Percentiles rank a stretch among this genome's conserved stretches.
Conservation (phyloP, 2,329 filamentous ascomycete species). For the Fusarium irregulare region DNA sequence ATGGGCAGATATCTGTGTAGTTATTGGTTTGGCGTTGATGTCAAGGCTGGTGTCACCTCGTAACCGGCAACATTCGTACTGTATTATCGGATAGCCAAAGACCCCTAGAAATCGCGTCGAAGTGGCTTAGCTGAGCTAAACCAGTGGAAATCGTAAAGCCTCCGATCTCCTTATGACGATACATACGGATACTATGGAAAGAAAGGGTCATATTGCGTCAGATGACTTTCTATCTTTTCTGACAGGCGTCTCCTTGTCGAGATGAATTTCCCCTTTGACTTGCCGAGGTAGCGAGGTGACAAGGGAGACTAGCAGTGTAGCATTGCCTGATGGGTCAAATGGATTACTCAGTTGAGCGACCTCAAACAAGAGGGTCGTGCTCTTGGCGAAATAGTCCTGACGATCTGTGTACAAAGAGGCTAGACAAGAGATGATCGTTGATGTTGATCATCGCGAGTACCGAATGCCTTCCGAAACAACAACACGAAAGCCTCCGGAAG, state of each 20-base stretch:
- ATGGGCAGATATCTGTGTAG: neutral
- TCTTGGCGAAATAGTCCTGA: slow-evolving; percentile 32
- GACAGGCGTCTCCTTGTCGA: neutral
- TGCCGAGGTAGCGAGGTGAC: slow-evolving; percentile 15
- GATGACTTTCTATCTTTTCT: neutral
- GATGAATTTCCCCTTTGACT: slow-evolving; percentile 10
- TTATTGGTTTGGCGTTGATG: slow-evolving; percentile 29
- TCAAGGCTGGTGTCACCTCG: slow-evolving; percentile 9
- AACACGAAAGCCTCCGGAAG: neutral
- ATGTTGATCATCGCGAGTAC: slow-evolving; percentile 31
- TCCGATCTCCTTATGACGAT: slow-evolving; percentile 1
- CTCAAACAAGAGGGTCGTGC: slow-evolving; percentile 28
- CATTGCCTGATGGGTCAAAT: slow-evolving; percentile 20
- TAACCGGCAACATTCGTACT: neutral
- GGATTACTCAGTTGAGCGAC: slow-evolving; percentile 25
- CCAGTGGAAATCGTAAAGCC: neutral
- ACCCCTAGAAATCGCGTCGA: neutral
- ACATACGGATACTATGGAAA: neutral
- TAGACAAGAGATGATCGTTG: slow-evolving; percentile 26
- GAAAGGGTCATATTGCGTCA: neutral
- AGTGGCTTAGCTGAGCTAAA: neutral
- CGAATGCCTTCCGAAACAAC: slow-evolving; percentile 23
- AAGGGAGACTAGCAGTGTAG: slow-evolving; percentile 12
- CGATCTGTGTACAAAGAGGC: slow-evolving; percentile 30
- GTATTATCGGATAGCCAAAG: slow-evolving; percentile 12